Evolutionary conservation across 345 rosid species (phyloP).

Genomic region (Gynandropsis gynandra): DNA sequence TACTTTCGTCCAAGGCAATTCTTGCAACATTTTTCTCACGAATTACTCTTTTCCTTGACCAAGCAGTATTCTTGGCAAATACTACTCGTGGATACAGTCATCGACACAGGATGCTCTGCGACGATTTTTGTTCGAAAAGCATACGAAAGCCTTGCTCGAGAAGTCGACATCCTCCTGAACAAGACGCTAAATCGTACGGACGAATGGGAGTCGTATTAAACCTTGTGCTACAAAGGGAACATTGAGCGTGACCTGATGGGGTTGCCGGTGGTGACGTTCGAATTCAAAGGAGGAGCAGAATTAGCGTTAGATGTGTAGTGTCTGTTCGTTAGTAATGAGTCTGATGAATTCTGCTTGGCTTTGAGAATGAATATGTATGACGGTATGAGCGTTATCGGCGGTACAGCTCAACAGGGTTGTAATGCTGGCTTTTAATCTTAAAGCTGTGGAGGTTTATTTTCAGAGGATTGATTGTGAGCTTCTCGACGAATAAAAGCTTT

Average conservation of each 20-base stretch:
- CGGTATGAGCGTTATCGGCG: neutral
- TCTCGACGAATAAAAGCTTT: neutral
- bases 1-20: too few species aligned
- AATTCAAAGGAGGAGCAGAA: neutral
- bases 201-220: neutral
- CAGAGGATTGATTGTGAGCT: constrained; percentile 4
- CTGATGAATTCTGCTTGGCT: constrained; percentile 5
- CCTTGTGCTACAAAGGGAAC: neutral
- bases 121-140: neutral
- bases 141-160: neutral
- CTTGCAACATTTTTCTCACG: too few species aligned
- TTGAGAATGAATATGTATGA: neutral
- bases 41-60: too few species aligned
- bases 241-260: neutral
- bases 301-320: neutral
- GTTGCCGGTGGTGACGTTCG: neutral
- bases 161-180: neutral
- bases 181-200: neutral
- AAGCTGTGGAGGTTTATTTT: neutral
- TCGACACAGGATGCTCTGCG: neutral
- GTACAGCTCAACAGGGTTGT: neutral
- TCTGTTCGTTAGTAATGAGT: neutral
- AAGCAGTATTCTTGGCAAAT: too few species aligned
- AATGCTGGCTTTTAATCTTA: neutral
- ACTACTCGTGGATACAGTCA: neutral